Evolutionary conservation across 2,329 filamentous ascomycete species (phyloP), one percentile per base, ranked within the genome.

Genomic region (Cladosporium oxysporum): DNA sequence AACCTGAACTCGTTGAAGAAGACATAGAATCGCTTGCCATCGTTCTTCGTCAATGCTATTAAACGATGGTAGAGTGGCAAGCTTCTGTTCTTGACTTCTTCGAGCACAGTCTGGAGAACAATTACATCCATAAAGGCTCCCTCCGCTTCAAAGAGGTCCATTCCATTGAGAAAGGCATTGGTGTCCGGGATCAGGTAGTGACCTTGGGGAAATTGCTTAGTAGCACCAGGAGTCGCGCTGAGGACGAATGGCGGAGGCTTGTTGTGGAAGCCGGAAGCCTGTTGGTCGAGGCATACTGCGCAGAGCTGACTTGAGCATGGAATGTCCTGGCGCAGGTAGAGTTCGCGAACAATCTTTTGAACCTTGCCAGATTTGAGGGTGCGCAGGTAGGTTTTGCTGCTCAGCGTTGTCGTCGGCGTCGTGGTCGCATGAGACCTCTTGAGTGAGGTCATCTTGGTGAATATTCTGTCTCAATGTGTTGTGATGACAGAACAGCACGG

Each of bases 1-100:
- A 93, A 83, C 61, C 94, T 87, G 76, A 99, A 99, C 74, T 99
- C 95, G 78, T 99, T 99, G 86, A 98, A 98, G 78, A 99, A 99
- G 62, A 99, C 92, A 75, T 98, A 97, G 77, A 97, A 98, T 64
- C 94, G 88, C 83, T 99, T 99, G 70, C 96, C 93, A 73, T 97
- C 93, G 75, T 94, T 97, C 79, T 94, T 96, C 47, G 93, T 96
- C 69, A 99, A 83, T 26, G 91, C 89, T 71, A 98, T 88, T 59
- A 99, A 83, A 47, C 95, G 91, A 78, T 97, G 97, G 82, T 98
- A 99, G 44, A 99, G 87, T 50, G 95, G 95, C 68, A 98, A 80
- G 14, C 94, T 98, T 72, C 93, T 88, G 77, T 97, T 97, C 76
- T 93, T 91, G 67, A 99, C 86, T 81, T 99, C 95, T 79, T 99